These are phyloP conservation scores for Plasmopara halstedii DNA, from an alignment of 352 stramenopile genomes.

Conservation along the genomic window DNA sequence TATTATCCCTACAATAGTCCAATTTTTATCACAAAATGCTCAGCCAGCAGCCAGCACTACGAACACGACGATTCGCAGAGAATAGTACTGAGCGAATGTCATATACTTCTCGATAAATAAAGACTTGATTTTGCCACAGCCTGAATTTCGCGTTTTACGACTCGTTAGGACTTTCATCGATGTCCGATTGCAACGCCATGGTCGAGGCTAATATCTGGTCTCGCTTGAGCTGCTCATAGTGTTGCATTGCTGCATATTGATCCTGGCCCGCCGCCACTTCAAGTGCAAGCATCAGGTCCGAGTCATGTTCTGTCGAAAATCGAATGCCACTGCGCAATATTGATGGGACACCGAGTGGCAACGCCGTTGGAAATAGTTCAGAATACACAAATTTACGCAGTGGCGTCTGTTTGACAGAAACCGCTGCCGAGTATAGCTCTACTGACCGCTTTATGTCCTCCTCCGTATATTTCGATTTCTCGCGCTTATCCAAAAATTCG, in stretches of 20 bases:
- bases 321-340: slow-evolving; percentile 31
- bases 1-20: not conserved
- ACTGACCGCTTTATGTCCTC: slow-evolving; percentile 41
- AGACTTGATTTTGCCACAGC: slow-evolving; percentile 10
- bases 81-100: slow-evolving; percentile 3
- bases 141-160: slow-evolving; percentile 20
- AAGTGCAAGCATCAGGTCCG: slow-evolving; percentile 54
- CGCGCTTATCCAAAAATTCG: slow-evolving; percentile 67
- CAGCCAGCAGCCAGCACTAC: not conserved
- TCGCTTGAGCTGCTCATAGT: slow-evolving; percentile 47
- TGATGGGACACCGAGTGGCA: slow-evolving; percentile 42
- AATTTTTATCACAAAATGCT: too few species aligned
- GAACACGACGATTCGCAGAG: not conserved
- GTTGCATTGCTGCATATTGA: slow-evolving; percentile 55
- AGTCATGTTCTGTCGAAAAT: slow-evolving; percentile 40
- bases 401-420: slow-evolving; percentile 38
- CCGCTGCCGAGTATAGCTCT: slow-evolving; percentile 35
- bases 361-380: slow-evolving; percentile 41
- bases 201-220: slow-evolving; percentile 45
- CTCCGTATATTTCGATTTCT: slow-evolving; percentile 31
- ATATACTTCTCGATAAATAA: slow-evolving; percentile 41
- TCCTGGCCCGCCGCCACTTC: slow-evolving; percentile 55
- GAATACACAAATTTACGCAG: slow-evolving; percentile 47
- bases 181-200: slow-evolving; percentile 47
- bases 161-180: slow-evolving; percentile 38